Evolutionary conservation across 1,139 yeast genomes (phyloP).

Genomic region (Zygosaccharomyces sapae): DNA sequence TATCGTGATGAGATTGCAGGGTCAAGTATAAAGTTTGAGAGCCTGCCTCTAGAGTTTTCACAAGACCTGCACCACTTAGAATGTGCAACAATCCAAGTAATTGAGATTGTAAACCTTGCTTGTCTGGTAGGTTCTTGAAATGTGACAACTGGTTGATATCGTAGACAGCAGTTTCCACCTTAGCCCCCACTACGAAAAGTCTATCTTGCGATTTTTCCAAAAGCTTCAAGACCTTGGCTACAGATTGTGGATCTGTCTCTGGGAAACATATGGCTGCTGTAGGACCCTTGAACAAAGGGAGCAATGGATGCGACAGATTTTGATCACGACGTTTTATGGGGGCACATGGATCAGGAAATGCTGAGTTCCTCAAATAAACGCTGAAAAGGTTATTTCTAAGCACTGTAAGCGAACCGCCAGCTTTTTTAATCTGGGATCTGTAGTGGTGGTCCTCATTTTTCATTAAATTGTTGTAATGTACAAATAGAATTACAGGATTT

Average conservation of each 20-base stretch:
- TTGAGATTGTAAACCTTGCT: slow-evolving; percentile 71
- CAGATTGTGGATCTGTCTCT: slow-evolving; percentile 64
- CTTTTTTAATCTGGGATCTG: slow-evolving; percentile 56
- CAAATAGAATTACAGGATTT: slow-evolving; percentile 65
- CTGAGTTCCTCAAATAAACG: slow-evolving; percentile 69
- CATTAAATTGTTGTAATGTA: slow-evolving; percentile 77
- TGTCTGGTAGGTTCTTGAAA: slow-evolving; percentile 70
- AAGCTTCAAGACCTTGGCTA: slow-evolving; percentile 56
- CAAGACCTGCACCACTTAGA: slow-evolving; percentile 86
- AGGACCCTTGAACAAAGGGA: slow-evolving; percentile 73
- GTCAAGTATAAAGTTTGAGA: slow-evolving; percentile 68
- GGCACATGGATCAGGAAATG: slow-evolving; percentile 67
- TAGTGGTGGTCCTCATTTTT: slow-evolving; percentile 62
- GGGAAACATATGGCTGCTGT: slow-evolving; percentile 74
- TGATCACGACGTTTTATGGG: slow-evolving; percentile 47
- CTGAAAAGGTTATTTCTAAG: slow-evolving; percentile 65
- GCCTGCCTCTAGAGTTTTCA: slow-evolving; percentile 69
- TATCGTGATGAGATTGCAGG: slow-evolving; percentile 51
- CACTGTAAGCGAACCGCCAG: slow-evolving; percentile 65
- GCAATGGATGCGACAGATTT: slow-evolving; percentile 57
- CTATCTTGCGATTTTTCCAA: slow-evolving; percentile 65
- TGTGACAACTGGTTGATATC: slow-evolving; percentile 51
- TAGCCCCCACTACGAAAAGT: slow-evolving; percentile 79
- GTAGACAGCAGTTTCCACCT: slow-evolving; percentile 58
- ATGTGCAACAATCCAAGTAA: slow-evolving; percentile 77